Conservation (phyloP, 768 basidiomycete genomes). For the Mycena galopus region DNA sequence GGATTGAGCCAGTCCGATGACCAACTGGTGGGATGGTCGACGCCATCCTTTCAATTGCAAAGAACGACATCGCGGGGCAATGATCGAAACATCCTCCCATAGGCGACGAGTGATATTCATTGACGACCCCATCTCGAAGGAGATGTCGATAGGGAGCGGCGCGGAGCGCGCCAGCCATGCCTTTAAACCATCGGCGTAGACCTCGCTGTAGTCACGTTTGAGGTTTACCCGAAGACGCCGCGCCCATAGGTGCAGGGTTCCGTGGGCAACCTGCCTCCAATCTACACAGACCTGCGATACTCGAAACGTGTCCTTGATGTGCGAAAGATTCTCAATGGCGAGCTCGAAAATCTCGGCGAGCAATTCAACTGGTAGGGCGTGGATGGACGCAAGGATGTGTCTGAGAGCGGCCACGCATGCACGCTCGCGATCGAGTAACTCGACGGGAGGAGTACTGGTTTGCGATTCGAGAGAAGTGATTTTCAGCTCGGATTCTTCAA, state of each 20-base stretch:
- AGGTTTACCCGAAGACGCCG: background rate
- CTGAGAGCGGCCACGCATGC: background rate
- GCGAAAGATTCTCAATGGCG: background rate
- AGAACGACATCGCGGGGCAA: too few species aligned
- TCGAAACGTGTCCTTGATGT: background rate
- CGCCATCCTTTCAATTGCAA: too few species aligned
- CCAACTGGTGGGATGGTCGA: too few species aligned
- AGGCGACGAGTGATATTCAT: too few species aligned
- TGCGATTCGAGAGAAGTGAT: background rate
- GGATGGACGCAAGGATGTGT: background rate
- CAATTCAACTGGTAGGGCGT: background rate
- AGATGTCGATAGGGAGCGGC: too few species aligned
- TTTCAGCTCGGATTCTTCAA: background rate
- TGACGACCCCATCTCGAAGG: too few species aligned
- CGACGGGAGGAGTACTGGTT: background rate
- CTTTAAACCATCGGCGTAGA: background rate
- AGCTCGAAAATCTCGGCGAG: background rate
- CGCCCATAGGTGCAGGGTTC: constrained; percentile 1
- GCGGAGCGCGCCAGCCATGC: too few species aligned
- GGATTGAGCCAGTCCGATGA: background rate
- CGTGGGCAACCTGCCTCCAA: background rate
- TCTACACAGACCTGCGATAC: background rate
- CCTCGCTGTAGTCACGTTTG: background rate
- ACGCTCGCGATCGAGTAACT: background rate
- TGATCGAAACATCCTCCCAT: too few species aligned